phyloP scores from a whole-genome alignment of 805 yeast genomes.

The Diddensiella caesifluorescens region DNA sequence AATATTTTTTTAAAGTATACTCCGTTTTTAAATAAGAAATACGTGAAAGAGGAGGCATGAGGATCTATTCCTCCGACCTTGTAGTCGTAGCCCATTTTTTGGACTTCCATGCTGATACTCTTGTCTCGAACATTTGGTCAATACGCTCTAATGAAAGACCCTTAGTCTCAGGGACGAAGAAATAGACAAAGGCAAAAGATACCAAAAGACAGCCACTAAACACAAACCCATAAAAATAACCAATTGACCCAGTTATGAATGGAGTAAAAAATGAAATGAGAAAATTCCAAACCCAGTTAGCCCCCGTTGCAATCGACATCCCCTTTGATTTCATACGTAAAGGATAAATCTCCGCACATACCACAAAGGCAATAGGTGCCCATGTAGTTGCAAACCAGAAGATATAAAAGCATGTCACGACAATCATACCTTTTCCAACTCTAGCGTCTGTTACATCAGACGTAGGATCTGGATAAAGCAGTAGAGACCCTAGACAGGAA shows the following conservation, averaged over 20 bases:
- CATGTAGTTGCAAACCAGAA: conserved; percentile 50
- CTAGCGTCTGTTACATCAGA: conserved; percentile 28
- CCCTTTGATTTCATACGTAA: conserved; percentile 56
- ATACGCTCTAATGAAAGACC: conserved; percentile 81
- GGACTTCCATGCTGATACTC: conserved; percentile 14
- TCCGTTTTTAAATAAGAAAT: conserved; percentile 37
- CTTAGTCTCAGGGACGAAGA: conserved; percentile 71
- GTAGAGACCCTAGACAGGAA: conserved; percentile 40
- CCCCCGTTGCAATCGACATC: conserved; percentile 51
- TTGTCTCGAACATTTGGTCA: conserved; percentile 20
- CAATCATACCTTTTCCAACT: conserved; percentile 50
- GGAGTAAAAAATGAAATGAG: conserved; percentile 67
- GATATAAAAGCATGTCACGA: conserved; percentile 47
- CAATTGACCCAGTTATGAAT: conserved; percentile 52
- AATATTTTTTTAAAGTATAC: conserved; percentile 36
- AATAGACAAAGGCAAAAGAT: conserved; percentile 60
- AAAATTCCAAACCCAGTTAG: conserved; percentile 43
- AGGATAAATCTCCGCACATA: conserved; percentile 60
- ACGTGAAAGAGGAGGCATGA: too few species aligned
- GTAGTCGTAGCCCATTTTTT: conserved; percentile 4
- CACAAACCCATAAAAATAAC: conserved; percentile 62
- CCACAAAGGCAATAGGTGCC: conserved; percentile 65
- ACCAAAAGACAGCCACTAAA: conserved; percentile 56
- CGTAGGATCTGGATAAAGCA: conserved; percentile 34
- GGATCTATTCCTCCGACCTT: too few species aligned